A percentile compares a stretch with the other conserved stretches of the same genome.
phyloP scores from a whole-genome alignment of 176 grass and related monocot genomes.

The Rhipidocladum racemiflorum region DNA sequence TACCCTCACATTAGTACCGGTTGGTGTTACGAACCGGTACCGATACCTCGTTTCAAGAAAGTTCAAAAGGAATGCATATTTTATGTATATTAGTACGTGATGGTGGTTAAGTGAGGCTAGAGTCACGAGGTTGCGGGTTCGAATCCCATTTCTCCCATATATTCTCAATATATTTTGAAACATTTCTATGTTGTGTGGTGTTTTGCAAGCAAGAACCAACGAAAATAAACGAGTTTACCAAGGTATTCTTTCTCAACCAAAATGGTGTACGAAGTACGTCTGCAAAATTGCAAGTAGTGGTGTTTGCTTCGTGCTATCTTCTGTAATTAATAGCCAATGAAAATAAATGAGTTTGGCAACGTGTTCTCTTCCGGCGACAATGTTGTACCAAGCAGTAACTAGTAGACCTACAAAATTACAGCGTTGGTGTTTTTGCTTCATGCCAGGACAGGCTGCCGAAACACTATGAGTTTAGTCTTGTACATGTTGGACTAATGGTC shows the following conservation, averaged over 20 bases:
- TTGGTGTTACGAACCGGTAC: too few species aligned
- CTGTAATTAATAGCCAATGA: slow-evolving; percentile 27
- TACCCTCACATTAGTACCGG: too few species aligned
- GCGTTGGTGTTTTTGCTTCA: not conserved
- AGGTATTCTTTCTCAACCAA: not conserved
- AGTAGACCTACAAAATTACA: not conserved
- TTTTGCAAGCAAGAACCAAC: not conserved
- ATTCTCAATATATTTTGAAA: too few species aligned
- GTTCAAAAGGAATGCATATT: too few species aligned
- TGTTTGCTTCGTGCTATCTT: slow-evolving; percentile 6
- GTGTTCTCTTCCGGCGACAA: not conserved
- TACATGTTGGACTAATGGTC: not conserved
- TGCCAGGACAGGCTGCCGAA: not conserved
- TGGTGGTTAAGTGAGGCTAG: too few species aligned
- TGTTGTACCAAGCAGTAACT: not conserved
- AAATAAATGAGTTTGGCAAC: not conserved
- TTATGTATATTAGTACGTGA: too few species aligned
- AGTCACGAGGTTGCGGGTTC: too few species aligned
- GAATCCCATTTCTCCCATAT: too few species aligned
- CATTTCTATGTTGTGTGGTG: not conserved
- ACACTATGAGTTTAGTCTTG: not conserved
- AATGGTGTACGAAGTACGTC: not conserved
- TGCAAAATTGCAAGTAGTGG: not conserved
- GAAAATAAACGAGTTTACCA: not conserved
- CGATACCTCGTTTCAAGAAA: too few species aligned